Evolutionary conservation across 257 asterid species (phyloP).

Genomic region (Vinca minor): DNA sequence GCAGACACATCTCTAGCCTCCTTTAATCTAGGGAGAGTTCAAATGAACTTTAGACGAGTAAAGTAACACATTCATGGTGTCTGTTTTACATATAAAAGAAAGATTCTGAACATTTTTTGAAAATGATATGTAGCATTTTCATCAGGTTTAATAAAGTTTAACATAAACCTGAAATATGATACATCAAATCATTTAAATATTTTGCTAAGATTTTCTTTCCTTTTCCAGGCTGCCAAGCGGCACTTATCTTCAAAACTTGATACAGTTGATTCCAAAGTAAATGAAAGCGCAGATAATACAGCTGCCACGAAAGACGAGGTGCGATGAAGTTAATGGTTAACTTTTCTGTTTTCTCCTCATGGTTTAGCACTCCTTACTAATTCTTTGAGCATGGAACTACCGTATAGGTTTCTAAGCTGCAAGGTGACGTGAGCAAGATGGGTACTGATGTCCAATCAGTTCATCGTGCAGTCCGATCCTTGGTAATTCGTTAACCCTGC

Average conservation of each 20-base stretch:
- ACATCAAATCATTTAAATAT: neutral
- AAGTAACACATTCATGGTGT: too few relatives aligned
- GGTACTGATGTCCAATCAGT: conserved; percentile 57
- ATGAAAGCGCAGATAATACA: conserved; percentile 53
- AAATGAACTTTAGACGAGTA: too few relatives aligned
- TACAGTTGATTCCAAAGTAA: conserved; percentile 61
- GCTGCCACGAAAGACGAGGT: conserved; percentile 70
- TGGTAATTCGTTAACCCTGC: conserved; percentile 43
- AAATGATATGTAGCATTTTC: too few relatives aligned
- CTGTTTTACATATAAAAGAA: too few relatives aligned
- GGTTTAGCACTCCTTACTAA: conserved; percentile 9
- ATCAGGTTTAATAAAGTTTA: too few relatives aligned
- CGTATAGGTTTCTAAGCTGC: conserved; percentile 54
- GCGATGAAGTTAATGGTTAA: conserved; percentile 19
- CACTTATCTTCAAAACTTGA: conserved; percentile 66
- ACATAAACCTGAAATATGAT: neutral
- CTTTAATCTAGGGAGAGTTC: too few relatives aligned
- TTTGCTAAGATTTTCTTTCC: conserved; percentile 11
- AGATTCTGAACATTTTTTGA: too few relatives aligned
- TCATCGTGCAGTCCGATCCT: conserved; percentile 56
- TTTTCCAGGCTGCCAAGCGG: conserved; percentile 57
- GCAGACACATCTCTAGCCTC: too few relatives aligned
- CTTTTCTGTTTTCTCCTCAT: conserved; percentile 4
- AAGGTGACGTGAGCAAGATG: conserved; percentile 51
- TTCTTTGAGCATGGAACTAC: conserved; percentile 14